Evolutionary conservation across 23 red algal genomes (phyloP), one percentile per base, ranked within the genome.

Genomic region (Pyropia yezoensis): DNA sequence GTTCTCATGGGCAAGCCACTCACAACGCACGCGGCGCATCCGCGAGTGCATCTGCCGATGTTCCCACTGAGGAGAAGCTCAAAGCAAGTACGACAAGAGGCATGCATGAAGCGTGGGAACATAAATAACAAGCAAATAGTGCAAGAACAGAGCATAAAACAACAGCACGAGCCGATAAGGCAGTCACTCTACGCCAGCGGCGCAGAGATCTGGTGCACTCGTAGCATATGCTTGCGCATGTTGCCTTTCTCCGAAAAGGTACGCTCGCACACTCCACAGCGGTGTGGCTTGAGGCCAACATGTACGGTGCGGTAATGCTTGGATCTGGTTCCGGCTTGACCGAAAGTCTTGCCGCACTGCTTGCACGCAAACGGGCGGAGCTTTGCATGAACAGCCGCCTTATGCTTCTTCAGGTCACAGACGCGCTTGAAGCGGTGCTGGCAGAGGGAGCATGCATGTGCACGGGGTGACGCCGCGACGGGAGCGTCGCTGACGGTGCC

Each of bases 211-310:
- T 47, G 39, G 39, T 47, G 39, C 12, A 59, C 57, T 47, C 78
- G 23, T 57, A 54, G 67, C 54, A 82, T 50, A 58, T 82, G 78
- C 34, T 82, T 82, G 66, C 72, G 70, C 33, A 70, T 59, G 59
- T 82, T 82, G 32, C 78, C 78, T 66, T 64, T 71, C 19, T 82
- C 78, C 26, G 45, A 57, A 69, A 82, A 82, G 24, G 59, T 52
- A 3, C 65, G 66, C 23, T 62, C 67, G 54, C 78, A 82, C 15
- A 57, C 47, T 3, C 19, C 55, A 28, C 78, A 82, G 8, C 55
- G 39, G 22, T 63, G 72, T 2, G 78, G 78, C 33, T 63, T 59
- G 33, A 62, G 27, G 27, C 66, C 66, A 24, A 71, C 24, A 51
- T 82, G 78, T 52, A 82, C 78, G 2, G 78, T 82, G 29, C 65